Evolutionary conservation across 495 filamentous ascomycete species (phyloP).

Genomic region (Jackrogersella minutella): DNA sequence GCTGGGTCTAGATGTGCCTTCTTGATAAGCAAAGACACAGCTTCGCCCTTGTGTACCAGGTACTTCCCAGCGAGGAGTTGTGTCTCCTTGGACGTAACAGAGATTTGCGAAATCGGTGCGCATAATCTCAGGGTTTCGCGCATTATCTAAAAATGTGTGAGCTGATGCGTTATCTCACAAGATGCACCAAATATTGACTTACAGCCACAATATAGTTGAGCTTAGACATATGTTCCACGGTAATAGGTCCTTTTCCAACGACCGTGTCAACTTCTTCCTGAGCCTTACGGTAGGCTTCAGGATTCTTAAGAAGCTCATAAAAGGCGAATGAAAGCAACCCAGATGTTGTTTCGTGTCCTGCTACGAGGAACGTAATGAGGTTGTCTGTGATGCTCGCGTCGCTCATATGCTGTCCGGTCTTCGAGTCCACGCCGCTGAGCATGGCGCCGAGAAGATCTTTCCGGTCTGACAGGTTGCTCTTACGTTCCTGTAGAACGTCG

Average conservation of each 20-base stretch:
- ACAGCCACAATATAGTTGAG: slow-evolving; percentile 65
- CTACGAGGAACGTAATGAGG: slow-evolving; percentile 77
- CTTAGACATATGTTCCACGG: slow-evolving; percentile 71
- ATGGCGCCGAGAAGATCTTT: slow-evolving; percentile 77
- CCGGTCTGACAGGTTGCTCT: slow-evolving; percentile 62
- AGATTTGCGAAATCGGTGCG: slow-evolving; percentile 69
- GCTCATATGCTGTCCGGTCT: slow-evolving; percentile 69
- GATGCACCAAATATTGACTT: slow-evolving; percentile 12
- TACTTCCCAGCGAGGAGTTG: slow-evolving; percentile 74
- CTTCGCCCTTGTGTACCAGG: slow-evolving; percentile 62
- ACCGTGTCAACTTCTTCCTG: slow-evolving; percentile 69
- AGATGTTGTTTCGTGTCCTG: slow-evolving; percentile 79
- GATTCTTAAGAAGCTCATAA: slow-evolving; percentile 65
- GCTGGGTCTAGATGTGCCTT: slow-evolving; percentile 60
- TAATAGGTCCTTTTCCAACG: slow-evolving; percentile 69
- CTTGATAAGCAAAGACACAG: slow-evolving; percentile 60
- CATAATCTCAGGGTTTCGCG: slow-evolving; percentile 74
- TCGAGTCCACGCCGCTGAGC: slow-evolving; percentile 70
- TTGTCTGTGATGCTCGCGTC: slow-evolving; percentile 72
- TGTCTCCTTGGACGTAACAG: slow-evolving; percentile 47
- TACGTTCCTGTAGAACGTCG: slow-evolving; percentile 68
- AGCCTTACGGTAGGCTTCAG: slow-evolving; percentile 58
- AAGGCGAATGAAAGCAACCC: slow-evolving; percentile 64
- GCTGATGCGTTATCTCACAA: slow-evolving; percentile 1
- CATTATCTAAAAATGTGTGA: slow-evolving; percentile 62